A percentile compares a stretch with the other conserved stretches of the same genome.
These are phyloP conservation scores for Ceriops zippeliana DNA, from an alignment of 345 rosid genomes.

Conservation along the genomic window DNA sequence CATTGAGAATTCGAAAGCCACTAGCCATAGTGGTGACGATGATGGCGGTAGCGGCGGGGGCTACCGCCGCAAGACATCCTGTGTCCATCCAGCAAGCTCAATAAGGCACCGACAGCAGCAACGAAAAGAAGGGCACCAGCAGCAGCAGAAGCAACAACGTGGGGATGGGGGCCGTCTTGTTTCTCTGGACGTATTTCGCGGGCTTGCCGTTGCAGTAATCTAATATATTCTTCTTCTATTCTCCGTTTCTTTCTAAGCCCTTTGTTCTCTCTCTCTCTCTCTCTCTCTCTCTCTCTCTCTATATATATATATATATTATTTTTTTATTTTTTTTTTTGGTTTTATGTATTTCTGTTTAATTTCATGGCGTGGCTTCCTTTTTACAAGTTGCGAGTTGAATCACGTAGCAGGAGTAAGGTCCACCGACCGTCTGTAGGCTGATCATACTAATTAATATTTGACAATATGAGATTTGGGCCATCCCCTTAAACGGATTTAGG, in stretches of 20 bases:
- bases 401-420: no score
- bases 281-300: background rate
- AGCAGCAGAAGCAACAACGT: background rate
- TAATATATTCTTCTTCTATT: no score
- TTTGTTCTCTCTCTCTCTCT: background rate
- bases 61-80: background rate
- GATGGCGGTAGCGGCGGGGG: background rate
- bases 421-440: no score
- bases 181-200: conserved; percentile 74
- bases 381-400: no score
- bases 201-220: conserved; percentile 60
- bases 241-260: background rate
- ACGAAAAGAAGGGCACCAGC: conserved; percentile 9
- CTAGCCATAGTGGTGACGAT: background rate
- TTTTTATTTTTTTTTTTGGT: background rate
- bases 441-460: no score
- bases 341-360: background rate
- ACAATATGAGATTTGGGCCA: no score
- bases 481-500: no score
- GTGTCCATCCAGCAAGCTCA: conserved; percentile 7
- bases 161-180: conserved; percentile 32
- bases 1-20: no score
- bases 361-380: no score
- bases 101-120: conserved; percentile 3
- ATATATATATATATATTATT: no score